These are phyloP conservation scores for Picea glauca DNA, from an alignment of 75 land plant species.

Conservation along the genomic window DNA sequence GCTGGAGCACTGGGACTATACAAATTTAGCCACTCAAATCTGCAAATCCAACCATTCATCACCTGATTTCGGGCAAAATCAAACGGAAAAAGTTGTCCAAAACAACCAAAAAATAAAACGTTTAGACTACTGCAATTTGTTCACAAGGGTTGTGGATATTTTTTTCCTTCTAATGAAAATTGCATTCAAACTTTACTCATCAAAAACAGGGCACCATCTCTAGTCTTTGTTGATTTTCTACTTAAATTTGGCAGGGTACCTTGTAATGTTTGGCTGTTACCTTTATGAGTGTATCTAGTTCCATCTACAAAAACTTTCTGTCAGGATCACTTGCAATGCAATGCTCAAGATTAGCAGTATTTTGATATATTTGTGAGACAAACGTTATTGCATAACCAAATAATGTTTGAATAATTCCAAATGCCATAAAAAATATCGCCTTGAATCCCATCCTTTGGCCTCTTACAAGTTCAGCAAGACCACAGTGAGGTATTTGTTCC, in stretches of 20 bases:
- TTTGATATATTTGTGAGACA: background rate
- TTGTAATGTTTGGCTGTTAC: background rate
- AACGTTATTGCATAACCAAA: background rate
- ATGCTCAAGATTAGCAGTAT: background rate
- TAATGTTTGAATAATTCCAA: background rate
- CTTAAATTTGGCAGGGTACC: background rate
- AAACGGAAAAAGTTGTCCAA: too few species aligned
- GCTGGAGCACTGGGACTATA: too few species aligned
- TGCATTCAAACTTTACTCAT: background rate
- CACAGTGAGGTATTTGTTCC: background rate
- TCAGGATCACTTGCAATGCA: background rate
- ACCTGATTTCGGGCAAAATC: too few species aligned
- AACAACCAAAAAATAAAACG: too few species aligned
- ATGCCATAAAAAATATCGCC: background rate
- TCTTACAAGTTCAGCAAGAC: slow-evolving; percentile 6
- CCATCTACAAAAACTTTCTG: background rate
- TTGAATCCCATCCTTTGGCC: background rate
- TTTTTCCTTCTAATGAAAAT: background rate
- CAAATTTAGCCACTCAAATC: too few species aligned
- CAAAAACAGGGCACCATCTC: background rate
- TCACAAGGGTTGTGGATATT: background rate
- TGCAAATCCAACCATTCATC: too few species aligned
- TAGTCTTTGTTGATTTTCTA: background rate
- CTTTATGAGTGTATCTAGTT: background rate
- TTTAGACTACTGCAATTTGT: background rate